A percentile compares a stretch with the other conserved stretches of the same genome.
Evolutionary conservation across 352 stramenopile genomes (phyloP).

Genomic region (Globisporangium carolinianum): DNA sequence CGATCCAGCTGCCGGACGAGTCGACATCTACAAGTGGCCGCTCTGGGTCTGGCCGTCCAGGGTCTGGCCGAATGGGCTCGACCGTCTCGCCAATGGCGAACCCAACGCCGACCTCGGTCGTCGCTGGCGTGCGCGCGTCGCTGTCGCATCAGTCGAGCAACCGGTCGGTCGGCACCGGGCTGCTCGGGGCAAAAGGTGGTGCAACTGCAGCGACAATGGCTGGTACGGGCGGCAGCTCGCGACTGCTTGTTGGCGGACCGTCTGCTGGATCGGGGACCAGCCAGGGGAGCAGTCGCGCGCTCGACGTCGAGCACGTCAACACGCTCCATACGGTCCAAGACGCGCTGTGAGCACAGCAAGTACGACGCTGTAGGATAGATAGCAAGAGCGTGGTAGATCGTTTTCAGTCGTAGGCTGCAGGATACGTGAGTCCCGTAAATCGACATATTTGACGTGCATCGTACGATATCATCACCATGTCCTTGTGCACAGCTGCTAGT

Average conservation of each 20-base stretch:
- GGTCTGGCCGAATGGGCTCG: neutral
- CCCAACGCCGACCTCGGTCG: neutral
- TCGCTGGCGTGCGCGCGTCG: constrained; percentile 4
- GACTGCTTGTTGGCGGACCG: neutral
- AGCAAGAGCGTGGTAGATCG: neutral
- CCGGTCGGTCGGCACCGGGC: neutral
- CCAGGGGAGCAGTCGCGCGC: neutral
- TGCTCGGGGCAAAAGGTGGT: neutral
- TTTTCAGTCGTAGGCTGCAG: no score
- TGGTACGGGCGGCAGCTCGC: neutral
- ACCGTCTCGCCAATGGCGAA: neutral
- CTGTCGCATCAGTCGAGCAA: constrained; percentile 11
- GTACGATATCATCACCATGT: no score
- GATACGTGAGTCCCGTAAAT: no score
- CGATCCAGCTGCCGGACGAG: constrained; percentile 6
- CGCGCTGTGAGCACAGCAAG: neutral
- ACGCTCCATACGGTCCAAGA: constrained; percentile 9
- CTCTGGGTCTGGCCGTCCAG: neutral
- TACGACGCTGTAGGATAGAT: neutral
- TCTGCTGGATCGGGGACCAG: no score
- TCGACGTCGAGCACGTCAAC: constrained; percentile 4
- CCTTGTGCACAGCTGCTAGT: no score
- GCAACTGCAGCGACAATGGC: neutral
- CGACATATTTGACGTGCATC: no score
- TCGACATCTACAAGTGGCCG: neutral